Evolutionary conservation across 2,329 filamentous ascomycete species (phyloP), one percentile per base, ranked within the genome.

Genomic region (Daldinia sp.): DNA sequence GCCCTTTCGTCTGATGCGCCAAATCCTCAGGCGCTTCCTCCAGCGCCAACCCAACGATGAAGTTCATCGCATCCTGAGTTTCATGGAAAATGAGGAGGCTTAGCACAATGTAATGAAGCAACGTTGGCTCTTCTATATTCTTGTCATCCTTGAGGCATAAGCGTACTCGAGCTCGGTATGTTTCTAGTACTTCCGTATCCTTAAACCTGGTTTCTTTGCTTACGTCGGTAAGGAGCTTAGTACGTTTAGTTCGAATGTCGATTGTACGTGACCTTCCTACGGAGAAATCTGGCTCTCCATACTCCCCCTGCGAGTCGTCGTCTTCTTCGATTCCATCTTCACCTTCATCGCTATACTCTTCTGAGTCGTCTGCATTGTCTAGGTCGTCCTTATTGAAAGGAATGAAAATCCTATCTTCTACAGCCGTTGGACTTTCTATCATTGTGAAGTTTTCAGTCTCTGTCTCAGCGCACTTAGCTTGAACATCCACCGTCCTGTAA

Each of bases 121-220:
- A 42, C 10, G 58, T 66, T 15, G 63, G 58, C 26, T 61, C 63
- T 53, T 66, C 63, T 26, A 58, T 51, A 44, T 61, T 61, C 46
- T 58, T 66, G 4, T 66, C 57, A 12, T 61, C 63, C 28, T 61
- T 66, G n/a, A 57, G 53, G 42, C 63, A 66, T 20, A 66, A n/a
- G 53, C 58, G 58, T 58, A 66, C 63, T 37, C 63, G 57, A n/a
- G 63, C 53, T 37, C 58, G 53, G 50, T 66, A 61, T 20, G 53
- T 61, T 46, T 66, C 51, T 4, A 51, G 35, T 4, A 61, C 37
- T 7, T 61, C 63, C 42, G 28, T 35, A 13, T 66, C 53, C 33
- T 44, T 20, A 23, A 66, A 57, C 20, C 12, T 44, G 18, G 42
- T 35, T 41, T 66, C 63, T 44, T 61, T 66, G 18, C 63, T 66